Evolutionary conservation across 2,329 filamentous ascomycete genomes (phyloP).

Genomic region (Diaporthe capsici): DNA sequence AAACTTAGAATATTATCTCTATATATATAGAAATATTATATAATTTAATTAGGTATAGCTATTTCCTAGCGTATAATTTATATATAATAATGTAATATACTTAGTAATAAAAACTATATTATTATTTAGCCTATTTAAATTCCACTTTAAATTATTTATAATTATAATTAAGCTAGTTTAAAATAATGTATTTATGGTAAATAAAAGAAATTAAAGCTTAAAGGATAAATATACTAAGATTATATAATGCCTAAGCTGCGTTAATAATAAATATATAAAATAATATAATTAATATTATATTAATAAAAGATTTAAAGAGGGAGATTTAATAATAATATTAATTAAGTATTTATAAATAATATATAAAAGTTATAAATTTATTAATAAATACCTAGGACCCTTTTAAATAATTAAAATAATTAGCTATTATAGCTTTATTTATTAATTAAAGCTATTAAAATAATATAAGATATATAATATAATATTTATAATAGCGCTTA

Average conservation of each 20-base stretch:
- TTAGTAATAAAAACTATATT: too few species aligned
- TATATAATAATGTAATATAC: background rate
- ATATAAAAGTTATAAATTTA: background rate
- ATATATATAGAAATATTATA: background rate
- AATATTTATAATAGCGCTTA: background rate
- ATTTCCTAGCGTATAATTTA: background rate
- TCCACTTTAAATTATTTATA: too few species aligned
- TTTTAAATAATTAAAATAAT: background rate
- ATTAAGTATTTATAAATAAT: background rate
- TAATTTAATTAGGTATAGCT: background rate
- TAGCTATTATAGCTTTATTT: background rate
- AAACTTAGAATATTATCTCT: background rate
- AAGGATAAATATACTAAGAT: too few species aligned
- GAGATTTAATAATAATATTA: background rate
- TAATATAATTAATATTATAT: background rate
- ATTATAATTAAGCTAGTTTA: background rate
- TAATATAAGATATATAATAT: background rate
- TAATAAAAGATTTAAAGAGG: background rate
- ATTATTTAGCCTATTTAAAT: too few species aligned
- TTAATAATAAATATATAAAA: background rate
- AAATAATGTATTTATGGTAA: background rate
- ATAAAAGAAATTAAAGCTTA: too few species aligned
- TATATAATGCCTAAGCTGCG: background rate
- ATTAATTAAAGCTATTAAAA: background rate
- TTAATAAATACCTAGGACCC: background rate